Evolutionary conservation across 306 rosid species (phyloP), one percentile per base, ranked within the genome.

Genomic region (Glycyrrhiza uralensis): DNA sequence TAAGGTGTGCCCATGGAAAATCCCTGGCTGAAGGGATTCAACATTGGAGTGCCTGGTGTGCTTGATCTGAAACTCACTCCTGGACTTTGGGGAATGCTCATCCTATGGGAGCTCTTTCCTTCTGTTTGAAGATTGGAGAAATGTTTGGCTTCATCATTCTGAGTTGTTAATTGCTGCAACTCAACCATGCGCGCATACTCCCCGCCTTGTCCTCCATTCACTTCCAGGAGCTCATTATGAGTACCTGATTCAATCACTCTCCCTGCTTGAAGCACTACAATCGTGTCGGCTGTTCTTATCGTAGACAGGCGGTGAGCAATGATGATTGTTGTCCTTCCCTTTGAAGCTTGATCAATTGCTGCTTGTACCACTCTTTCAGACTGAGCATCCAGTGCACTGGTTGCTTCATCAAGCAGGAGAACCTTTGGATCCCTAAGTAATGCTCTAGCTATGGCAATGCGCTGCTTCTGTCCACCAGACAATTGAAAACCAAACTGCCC

Each of bases 381-480:
- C 46, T 93, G 93, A 14, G 84, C 75, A 81, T 93, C 98, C 36
- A 93, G 55, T 18, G 97, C 94, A 74, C 96, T 93, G 9, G 98
- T 90, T 39, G 89, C 97, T 86, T 90, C 98, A 85, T 90, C 98
- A 23, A 93, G 97, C 30, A 93, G 86, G 29, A 93, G 81, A 26
- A 93, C 78, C 84, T 83, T 90, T 28, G 97, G 98, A 65, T 90
- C 93, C 79, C 90, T 80, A 2, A 90, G 84, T 15, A 90, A 85
- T 57, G 98, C 97, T 84, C 97, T 81, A 2, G 97, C 98, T 61
- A 88, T 90, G 23, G 92, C 94, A 26, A 93, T 89, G 18, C 96
- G 82, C 71, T 93, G 97, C 88, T 90, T 90, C 84, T 93, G 97
- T 56, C 98, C 98, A 2, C 98, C 97, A 33, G 96, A 93, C 79